phyloP scores from a whole-genome alignment of 805 yeast species.

The Kodamaea neixiangensis region DNA sequence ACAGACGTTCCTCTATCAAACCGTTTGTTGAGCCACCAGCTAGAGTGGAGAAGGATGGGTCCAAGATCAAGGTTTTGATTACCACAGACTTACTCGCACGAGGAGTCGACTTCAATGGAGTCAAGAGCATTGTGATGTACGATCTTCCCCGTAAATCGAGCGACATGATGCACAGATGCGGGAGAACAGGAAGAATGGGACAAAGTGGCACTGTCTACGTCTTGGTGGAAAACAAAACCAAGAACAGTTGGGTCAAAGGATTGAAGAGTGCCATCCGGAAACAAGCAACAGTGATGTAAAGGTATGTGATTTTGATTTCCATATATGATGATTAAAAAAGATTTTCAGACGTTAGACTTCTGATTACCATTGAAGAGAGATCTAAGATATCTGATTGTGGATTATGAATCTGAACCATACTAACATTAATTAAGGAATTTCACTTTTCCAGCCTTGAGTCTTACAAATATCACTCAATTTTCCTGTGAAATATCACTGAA shows the following conservation, averaged over 20 bases:
- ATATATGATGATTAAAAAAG: slow-evolving; percentile 35
- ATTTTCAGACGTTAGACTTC: slow-evolving; percentile 46
- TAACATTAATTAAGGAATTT: slow-evolving; percentile 1
- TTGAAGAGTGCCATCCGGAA: slow-evolving; percentile 67
- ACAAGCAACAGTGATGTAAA: slow-evolving; percentile 8
- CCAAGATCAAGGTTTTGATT: slow-evolving; percentile 65
- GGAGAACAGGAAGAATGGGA: slow-evolving; percentile 92
- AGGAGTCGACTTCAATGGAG: slow-evolving; percentile 82
- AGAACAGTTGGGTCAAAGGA: slow-evolving; percentile 82
- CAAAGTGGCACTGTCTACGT: slow-evolving; percentile 86
- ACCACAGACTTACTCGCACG: slow-evolving; percentile 90
- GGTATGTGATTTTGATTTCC: slow-evolving; percentile 9
- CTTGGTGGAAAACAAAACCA: slow-evolving; percentile 65
- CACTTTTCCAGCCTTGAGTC: too few relatives aligned
- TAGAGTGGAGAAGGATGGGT: slow-evolving; percentile 30
- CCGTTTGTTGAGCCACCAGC: slow-evolving; percentile 62
- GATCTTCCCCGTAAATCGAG: slow-evolving; percentile 85
- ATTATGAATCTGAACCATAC: not conserved
- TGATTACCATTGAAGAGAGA: slow-evolving; percentile 35
- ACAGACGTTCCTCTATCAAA: slow-evolving; percentile 56
- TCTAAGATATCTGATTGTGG: slow-evolving; percentile 30
- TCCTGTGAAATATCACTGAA: not conserved
- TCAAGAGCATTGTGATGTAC: slow-evolving; percentile 78
- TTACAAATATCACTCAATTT: not conserved
- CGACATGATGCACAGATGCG: slow-evolving; percentile 87